phyloP scores from a whole-genome alignment of 495 filamentous ascomycete genomes.

The Talaromyces wortmannii region DNA sequence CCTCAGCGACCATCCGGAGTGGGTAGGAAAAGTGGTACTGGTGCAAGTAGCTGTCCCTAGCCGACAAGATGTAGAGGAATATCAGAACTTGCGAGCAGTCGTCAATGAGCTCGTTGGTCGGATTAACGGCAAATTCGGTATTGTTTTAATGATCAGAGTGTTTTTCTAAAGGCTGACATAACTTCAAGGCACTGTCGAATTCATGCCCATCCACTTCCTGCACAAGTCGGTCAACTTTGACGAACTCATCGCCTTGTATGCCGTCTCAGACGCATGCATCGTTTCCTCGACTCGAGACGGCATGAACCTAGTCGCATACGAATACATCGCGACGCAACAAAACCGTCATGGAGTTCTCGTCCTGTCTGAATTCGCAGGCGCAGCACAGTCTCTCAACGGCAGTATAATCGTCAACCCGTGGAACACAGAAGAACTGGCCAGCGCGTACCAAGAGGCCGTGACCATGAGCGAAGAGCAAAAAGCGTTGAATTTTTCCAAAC shows the following conservation, averaged over 20 bases:
- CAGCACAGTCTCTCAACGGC: conserved; percentile 77
- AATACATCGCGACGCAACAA: conserved; percentile 81
- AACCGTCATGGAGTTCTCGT: conserved; percentile 78
- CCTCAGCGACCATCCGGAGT: conserved; percentile 80
- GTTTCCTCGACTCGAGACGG: conserved; percentile 83
- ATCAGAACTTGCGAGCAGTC: conserved; percentile 78
- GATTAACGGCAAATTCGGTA: conserved; percentile 79
- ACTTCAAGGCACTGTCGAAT: conserved; percentile 64
- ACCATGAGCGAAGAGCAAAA: conserved; percentile 74
- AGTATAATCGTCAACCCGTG: conserved; percentile 81
- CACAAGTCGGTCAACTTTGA: conserved; percentile 80
- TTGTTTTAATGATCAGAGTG: not conserved
- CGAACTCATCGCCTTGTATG: conserved; percentile 78
- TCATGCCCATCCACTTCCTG: conserved; percentile 88
- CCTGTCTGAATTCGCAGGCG: conserved; percentile 81
- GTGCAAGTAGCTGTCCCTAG: conserved; percentile 87
- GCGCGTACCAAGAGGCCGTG: conserved; percentile 75
- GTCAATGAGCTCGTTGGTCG: conserved; percentile 83
- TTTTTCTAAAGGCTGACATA: conserved; percentile 1
- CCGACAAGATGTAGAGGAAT: conserved; percentile 82
- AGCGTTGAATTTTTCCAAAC: conserved; percentile 65
- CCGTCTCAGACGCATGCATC: conserved; percentile 77
- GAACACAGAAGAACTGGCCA: conserved; percentile 82
- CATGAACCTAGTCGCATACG: conserved; percentile 89
- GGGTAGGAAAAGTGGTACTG: conserved; percentile 82